Evolutionary conservation across 257 asterid genomes (phyloP), one percentile per base, ranked within the genome.

Genomic region (Solanum acaule): DNA sequence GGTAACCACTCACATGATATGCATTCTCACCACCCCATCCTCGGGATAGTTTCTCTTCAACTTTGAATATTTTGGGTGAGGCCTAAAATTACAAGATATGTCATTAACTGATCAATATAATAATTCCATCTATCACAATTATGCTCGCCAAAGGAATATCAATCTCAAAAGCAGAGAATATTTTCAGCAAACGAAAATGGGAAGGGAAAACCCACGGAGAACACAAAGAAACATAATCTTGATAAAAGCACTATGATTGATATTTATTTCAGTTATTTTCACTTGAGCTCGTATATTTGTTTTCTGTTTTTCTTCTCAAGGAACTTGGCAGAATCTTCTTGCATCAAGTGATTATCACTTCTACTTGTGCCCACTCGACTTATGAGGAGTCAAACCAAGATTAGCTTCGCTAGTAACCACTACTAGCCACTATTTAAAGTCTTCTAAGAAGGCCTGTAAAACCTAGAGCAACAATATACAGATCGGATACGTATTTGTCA

Each of bases 21-120:
- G 99, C 99, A 90, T 96, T 96, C 92, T 97, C 99, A 49, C 99
- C 99, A 81, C 94, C 99, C 99, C 99, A 97, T 61, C 99, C 99
- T 94, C 98, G 94, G 49, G 98, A 96, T 87, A 97, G 92, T 95
- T 91, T 97, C 92, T 97, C 99, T 91, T 97, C 99, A 88, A 97
- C 97, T 93, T 93, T 96, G 86, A 89, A 87, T 85, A 93, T 90
- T 93, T 94, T 96, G 34, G 90, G 52, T 81, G 95, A 92, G 72
- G 93, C 96, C 99, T 97, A 94, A 82, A 81, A 90, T 68, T 72
- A 87, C 90, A 87, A 88, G 75, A 86, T 86, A 88, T 86, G 38
- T 42, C 81, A 72, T 68, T 71, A 88, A 82, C 70, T 49, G 12
- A 82, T 6, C 70, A 29, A 82, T 65, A 82, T 49, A 82, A 46